Percentiles rank a stretch among this genome's conserved stretches.
These are phyloP conservation scores for Mikania micrantha DNA, from an alignment of 129 eudicot species.

Conservation along the genomic window DNA sequence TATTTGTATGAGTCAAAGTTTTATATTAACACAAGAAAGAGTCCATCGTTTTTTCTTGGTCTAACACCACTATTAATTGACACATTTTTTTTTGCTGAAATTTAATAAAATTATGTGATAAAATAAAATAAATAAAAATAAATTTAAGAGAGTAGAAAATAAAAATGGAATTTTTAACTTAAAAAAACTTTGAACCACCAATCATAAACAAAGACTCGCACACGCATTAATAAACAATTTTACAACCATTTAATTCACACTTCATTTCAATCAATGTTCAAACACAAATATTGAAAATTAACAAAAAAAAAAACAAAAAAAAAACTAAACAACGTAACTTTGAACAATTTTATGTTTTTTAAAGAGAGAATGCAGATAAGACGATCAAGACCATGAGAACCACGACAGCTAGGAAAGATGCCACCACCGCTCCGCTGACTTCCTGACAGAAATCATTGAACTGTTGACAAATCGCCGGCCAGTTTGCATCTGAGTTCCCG, in stretches of 20 bases:
- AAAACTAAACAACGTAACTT: conserved; percentile 21
- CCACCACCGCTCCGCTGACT: conserved; percentile 73
- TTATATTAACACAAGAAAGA: no score
- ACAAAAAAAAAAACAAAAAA: no score
- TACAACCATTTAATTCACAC: conserved; percentile 21
- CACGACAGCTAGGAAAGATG: conserved; percentile 51
- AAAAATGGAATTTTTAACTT: no score
- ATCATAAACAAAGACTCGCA: neutral
- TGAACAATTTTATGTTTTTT: neutral
- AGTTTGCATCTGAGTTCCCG: conserved; percentile 64
- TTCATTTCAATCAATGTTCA: conserved; percentile 13
- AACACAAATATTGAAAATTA: neutral
- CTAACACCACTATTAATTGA: no score
- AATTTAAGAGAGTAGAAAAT: no score
- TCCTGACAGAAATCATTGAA: conserved; percentile 59
- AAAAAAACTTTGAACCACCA: neutral
- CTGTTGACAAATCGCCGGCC: conserved; percentile 82
- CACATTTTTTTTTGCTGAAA: no score
- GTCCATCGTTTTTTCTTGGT: no score
- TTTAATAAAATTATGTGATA: no score
- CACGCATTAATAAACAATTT: conserved; percentile 5
- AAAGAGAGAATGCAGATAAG: conserved; percentile 59
- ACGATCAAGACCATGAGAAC: conserved; percentile 43
- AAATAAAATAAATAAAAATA: no score
- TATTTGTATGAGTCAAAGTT: no score